Conservation (phyloP, 2,329 filamentous ascomycete genomes). For the Pseudogymnoascus sp. region DNA sequence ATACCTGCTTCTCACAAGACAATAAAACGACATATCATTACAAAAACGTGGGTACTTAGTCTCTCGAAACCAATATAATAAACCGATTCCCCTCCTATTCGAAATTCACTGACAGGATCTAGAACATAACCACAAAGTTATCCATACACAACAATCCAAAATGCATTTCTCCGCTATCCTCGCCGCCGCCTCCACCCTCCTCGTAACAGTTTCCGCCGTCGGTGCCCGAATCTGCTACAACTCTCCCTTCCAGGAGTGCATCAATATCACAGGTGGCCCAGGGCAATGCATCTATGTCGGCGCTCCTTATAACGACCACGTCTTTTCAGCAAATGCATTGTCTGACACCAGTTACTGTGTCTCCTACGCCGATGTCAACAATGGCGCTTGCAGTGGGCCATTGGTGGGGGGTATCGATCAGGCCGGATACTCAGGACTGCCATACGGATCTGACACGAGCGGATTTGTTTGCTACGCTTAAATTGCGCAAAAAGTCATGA, state of each 20-base stretch:
- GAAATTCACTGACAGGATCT: background rate
- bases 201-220: background rate
- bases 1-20: background rate
- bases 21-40: background rate
- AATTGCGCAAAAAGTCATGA: background rate
- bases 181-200: background rate
- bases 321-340: background rate
- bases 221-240: background rate
- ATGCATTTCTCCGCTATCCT: background rate
- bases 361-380: background rate
- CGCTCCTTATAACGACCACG: background rate
- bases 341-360: background rate
- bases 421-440: background rate
- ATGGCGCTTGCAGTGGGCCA: background rate
- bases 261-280: background rate
- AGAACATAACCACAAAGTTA: background rate
- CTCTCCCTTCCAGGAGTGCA: background rate
- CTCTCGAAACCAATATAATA: background rate
- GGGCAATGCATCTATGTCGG: background rate
- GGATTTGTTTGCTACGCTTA: background rate
- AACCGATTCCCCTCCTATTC: background rate
- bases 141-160: background rate
- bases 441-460: background rate
- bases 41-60: background rate
- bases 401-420: background rate